Base-by-base conservation (phyloP, 2,329 filamentous ascomycete genomes). In the Biscogniauxia marginata region DNA sequence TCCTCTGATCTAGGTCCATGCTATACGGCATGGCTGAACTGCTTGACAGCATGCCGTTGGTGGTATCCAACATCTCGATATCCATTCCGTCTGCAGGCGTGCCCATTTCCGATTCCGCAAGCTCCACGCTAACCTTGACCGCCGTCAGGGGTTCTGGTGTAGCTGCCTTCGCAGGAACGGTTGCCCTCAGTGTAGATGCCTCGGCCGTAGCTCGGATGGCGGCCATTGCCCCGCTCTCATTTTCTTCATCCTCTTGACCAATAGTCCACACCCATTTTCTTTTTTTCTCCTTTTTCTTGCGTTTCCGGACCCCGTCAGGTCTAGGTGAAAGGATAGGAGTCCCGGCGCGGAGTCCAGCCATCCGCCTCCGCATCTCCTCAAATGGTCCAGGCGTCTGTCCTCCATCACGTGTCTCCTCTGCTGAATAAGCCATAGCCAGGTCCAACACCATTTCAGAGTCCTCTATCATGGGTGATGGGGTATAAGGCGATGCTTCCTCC, bases 251-350 rank as follows among this genome's bases (percentile, higher is more conserved):
- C 1, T 82, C 81, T 56, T 79, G 77, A 2, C 80, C 82, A 46
- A 88, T 86, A 1, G 85, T 87, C 85, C 85, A 87, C 34, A 85
- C 81, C 85, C 84, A 87, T 46, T 80, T 80, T 11, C 84, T 75
- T 70, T 82, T 85, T 77, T 84, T 86, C 62, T 87, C 84, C 66
- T 75, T 76, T 25, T 73, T 71, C 67, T 78, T 84, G 8, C 79
- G 75, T 67, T 84, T 85, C n/a, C 78, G 76, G 49, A 82, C 73
- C 2, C 78, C 78, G 0, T 72, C 74, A 4, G 71, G 63, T 1
- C 72, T 66, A 3, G 74, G 70, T 0, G 79, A 76, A 1, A 73
- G 75, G 1, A 74, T 59, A 1, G 76, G 75, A 2, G 76, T 77
- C 19, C 74, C 74, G 0, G 77, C 70, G 7, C 65, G 73, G 49